Conservation (phyloP, 371 early-diverging fungal species). For the Rhizopus sp. region DNA sequence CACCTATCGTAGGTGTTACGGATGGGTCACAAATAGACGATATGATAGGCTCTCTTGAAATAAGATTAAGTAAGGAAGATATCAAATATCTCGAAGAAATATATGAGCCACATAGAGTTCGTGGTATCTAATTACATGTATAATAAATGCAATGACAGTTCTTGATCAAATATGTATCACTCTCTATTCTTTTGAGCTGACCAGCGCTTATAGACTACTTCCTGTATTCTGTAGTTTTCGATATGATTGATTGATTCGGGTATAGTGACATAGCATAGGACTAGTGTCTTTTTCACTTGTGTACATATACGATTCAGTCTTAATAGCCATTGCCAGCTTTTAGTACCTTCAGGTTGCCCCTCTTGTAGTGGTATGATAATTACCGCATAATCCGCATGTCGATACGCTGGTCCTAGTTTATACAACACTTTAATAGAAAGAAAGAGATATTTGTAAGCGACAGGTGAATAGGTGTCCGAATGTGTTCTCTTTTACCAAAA, state of each 20-base stretch:
- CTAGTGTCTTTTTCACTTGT: constrained; percentile 63
- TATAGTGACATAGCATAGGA: constrained; percentile 56
- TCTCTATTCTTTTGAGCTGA: constrained; percentile 60
- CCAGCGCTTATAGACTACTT: constrained; percentile 60
- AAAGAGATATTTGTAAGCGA: constrained; percentile 10
- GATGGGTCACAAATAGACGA: constrained; percentile 39
- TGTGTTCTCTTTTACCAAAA: constrained; percentile 48
- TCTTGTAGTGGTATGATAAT: constrained; percentile 24
- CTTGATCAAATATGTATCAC: constrained; percentile 7
- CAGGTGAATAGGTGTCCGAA: neutral
- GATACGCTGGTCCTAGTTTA: constrained; percentile 25
- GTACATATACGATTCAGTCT: constrained; percentile 61
- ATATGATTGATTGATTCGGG: constrained; percentile 28
- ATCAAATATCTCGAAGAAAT: constrained; percentile 34
- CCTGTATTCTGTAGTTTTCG: constrained; percentile 40
- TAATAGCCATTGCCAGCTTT: constrained; percentile 60
- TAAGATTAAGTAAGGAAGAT: constrained; percentile 44
- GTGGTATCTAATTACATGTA: no score
- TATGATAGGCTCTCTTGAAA: constrained; percentile 28
- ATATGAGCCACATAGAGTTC: constrained; percentile 16
- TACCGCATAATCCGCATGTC: constrained; percentile 42
- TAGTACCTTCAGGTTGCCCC: constrained; percentile 9
- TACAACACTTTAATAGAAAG: constrained; percentile 33
- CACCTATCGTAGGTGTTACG: constrained; percentile 47
- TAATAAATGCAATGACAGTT: no score